Evolutionary conservation across 2,329 filamentous ascomycete genomes (phyloP).

Genomic region (Trichoderma sp.): DNA sequence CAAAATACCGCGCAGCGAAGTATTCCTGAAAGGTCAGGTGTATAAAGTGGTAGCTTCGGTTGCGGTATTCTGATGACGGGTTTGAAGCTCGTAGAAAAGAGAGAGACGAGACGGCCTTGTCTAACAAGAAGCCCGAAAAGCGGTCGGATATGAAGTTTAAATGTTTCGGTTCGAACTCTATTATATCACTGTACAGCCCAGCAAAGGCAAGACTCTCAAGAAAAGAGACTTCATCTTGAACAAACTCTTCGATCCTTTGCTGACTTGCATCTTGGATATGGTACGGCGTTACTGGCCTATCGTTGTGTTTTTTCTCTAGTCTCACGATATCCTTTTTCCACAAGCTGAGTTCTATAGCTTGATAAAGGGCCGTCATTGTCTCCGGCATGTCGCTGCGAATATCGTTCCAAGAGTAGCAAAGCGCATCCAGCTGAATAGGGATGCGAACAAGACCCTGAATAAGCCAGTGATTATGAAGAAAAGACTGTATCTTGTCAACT

Average conservation of each 20-base stretch:
- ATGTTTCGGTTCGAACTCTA: no score
- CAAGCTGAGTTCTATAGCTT: no score
- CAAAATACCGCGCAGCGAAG: conserved; percentile 37
- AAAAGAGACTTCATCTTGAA: no score
- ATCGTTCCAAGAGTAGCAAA: conserved; percentile 46
- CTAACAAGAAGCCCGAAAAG: not conserved
- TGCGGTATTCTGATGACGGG: conserved; percentile 24
- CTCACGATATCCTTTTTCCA: no score
- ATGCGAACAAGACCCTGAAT: conserved; percentile 47
- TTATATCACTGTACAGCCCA: no score
- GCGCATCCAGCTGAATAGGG: conserved; percentile 50
- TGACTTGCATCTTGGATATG: no score
- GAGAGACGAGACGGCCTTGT: not conserved
- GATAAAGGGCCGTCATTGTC: conserved; percentile 1
- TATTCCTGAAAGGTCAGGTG: conserved; percentile 50
- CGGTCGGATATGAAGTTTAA: no score
- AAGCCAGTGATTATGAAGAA: conserved; percentile 40
- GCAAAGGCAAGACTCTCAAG: no score
- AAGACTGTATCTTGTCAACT: conserved; percentile 37
- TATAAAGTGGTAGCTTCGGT: conserved; percentile 45
- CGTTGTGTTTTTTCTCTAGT: no score
- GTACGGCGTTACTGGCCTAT: no score
- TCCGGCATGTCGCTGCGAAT: conserved; percentile 10
- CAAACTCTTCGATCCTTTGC: no score
- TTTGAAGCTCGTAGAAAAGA: conserved; percentile 1